Evolutionary conservation across 2,329 filamentous ascomycete genomes (phyloP).

Genomic region (Trichoderma guizhouense): DNA sequence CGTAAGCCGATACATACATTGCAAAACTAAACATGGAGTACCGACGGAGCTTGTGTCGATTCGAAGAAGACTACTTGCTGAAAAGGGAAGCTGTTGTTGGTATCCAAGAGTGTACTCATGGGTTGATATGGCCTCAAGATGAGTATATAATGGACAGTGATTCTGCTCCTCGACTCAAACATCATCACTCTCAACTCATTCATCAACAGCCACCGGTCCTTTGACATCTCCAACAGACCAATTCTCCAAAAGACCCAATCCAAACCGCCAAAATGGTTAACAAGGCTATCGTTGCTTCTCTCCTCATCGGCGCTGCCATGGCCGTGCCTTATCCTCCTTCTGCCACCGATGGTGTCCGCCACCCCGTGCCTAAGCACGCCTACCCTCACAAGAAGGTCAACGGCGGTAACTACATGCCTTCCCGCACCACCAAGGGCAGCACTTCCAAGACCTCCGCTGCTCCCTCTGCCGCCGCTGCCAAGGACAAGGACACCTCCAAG

Average conservation of each 20-base stretch:
- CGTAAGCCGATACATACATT: background rate
- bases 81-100: background rate
- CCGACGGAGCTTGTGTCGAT: background rate
- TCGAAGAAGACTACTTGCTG: background rate
- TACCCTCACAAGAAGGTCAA: slow-evolving; percentile 6
- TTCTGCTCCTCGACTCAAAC: background rate
- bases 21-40: background rate
- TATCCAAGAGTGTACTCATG: background rate
- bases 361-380: background rate
- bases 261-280: slow-evolving; percentile 12
- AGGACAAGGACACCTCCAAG: background rate
- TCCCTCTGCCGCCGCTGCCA: background rate
- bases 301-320: slow-evolving; percentile 12
- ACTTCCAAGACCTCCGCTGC: background rate
- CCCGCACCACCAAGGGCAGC: background rate
- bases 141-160: background rate
- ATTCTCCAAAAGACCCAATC: background rate
- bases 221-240: background rate
- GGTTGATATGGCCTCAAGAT: background rate
- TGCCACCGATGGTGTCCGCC: background rate
- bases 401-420: slow-evolving; percentile 8
- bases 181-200: background rate
- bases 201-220: background rate
- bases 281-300: slow-evolving; percentile 15
- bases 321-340: slow-evolving; percentile 14